phyloP scores from a whole-genome alignment of 2,329 filamentous ascomycete species.

The Chaetomiaceae sp. region DNA sequence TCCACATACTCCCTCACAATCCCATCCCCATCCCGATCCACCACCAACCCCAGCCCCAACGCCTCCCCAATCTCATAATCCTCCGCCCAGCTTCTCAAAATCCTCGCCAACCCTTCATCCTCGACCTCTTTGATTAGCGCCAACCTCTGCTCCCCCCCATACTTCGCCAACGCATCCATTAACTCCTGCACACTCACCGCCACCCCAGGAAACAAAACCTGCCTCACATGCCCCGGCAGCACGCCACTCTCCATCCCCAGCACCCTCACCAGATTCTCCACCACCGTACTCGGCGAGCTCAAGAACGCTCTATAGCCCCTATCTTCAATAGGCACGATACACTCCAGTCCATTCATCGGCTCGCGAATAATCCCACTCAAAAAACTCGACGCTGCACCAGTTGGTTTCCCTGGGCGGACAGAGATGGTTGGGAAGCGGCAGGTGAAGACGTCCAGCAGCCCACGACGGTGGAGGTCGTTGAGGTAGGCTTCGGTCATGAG shows the following conservation, averaged over 20 bases:
- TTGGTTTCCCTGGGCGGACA: conserved; percentile 56
- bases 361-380: conserved; percentile 62
- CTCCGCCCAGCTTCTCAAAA: conserved; percentile 57
- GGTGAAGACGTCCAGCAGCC: conserved; percentile 53
- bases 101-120: conserved; percentile 50
- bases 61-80: conserved; percentile 51
- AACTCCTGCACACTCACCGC: conserved; percentile 56
- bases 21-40: conserved; percentile 49
- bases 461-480: conserved; percentile 59
- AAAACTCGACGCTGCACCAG: conserved; percentile 59
- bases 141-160: conserved; percentile 53
- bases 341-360: conserved; percentile 51
- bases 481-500: conserved; percentile 57
- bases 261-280: conserved; percentile 49
- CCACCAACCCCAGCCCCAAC: conserved; percentile 46
- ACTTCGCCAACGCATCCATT: conserved; percentile 52
- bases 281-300: conserved; percentile 48
- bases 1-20: conserved; percentile 54
- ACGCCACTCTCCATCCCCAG: conserved; percentile 36
- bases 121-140: conserved; percentile 50
- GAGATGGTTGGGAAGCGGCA: conserved; percentile 59
- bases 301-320: conserved; percentile 50
- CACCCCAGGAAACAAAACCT: conserved; percentile 56
- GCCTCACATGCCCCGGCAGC: conserved; percentile 44
- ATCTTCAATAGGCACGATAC: conserved; percentile 48